Conservation (phyloP, 2,329 filamentous ascomycete genomes). For the Penicillium sp. region DNA sequence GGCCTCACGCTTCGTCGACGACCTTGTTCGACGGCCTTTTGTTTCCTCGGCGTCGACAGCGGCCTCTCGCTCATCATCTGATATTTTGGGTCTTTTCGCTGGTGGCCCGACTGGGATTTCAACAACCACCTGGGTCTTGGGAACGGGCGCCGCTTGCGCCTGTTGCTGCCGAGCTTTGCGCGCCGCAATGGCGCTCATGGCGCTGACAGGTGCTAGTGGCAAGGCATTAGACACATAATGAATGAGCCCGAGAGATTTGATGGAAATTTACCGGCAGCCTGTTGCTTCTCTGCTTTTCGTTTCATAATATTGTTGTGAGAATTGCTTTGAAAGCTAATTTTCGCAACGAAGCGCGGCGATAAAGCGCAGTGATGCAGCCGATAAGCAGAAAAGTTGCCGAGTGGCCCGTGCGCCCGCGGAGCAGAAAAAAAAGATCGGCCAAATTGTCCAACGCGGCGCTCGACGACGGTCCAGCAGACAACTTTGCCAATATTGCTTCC, state of each 20-base stretch:
- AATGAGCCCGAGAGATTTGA: too few relatives aligned
- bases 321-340: not conserved
- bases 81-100: constrained; percentile 30
- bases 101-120: constrained; percentile 27
- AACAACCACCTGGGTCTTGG: constrained; percentile 15
- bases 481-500: not conserved
- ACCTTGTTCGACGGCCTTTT: constrained; percentile 13
- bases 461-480: constrained; percentile 8
- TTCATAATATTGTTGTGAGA: constrained; percentile 25
- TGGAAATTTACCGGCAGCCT: constrained; percentile 24
- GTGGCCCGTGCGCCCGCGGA: constrained; percentile 39
- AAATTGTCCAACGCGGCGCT: constrained; percentile 9
- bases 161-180: constrained; percentile 38
- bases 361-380: constrained; percentile 17
- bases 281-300: constrained; percentile 36
- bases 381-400: constrained; percentile 25
- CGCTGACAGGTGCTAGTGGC: constrained; percentile 33
- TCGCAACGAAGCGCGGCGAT: constrained; percentile 8
- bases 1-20: constrained; percentile 17
- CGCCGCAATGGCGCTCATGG: constrained; percentile 30
- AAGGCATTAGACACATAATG: constrained; percentile 2
- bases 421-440: constrained; percentile 32
- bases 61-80: constrained; percentile 17
- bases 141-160: constrained; percentile 17
- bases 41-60: constrained; percentile 12